Base-by-base conservation (phyloP, 768 basidiomycete species). In the Clitopilus passeckerianus region DNA sequence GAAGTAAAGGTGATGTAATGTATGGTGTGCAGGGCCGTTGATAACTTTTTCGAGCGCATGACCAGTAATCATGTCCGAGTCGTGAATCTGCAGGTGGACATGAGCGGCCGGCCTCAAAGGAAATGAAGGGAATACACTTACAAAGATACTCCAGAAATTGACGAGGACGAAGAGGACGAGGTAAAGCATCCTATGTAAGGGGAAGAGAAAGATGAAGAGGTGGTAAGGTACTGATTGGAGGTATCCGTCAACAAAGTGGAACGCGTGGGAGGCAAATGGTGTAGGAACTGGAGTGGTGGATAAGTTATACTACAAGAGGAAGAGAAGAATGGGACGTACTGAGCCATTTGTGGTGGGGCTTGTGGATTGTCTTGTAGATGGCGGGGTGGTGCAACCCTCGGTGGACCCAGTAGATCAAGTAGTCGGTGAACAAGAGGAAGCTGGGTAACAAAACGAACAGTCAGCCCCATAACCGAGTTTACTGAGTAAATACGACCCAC, bases 11-110 rank as follows among this genome's bases (percentile, higher is more conserved):
- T 98, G 97, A 71, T 98, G 96, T 44, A 98, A 79, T 0, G 95
- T 98, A 71, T 99, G 97, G 66, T 99, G 97, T 1, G 95, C 93
- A 1, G 97, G 96, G n/a, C 94, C 95, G 74, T 98, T 99, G 75
- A 99, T 95, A 70, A 91, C 74, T 60, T 80, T 86, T 75, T 98
- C 96, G 5, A 97, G 81, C 4, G 86, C 77, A 70, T 93, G 89
- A 2, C 90, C 95, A 27, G 93, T 92, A 68, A 98, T 86, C 96
- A 99, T 98, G 77, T 98, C 97, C 3, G 93, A 95, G 73, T 99
- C 97, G 70, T 99, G 96, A 65, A 99, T 99, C 93, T 94, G 68
- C 24, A 7, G 34, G 27, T 9, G 18, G 30, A 60, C 57, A 55
- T 56, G 18, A 59, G 54, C 44, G 24, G 58, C 18, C 30, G 23